phyloP scores from a whole-genome alignment of 805 yeast species.

The Saccharomycopsis sp. region DNA sequence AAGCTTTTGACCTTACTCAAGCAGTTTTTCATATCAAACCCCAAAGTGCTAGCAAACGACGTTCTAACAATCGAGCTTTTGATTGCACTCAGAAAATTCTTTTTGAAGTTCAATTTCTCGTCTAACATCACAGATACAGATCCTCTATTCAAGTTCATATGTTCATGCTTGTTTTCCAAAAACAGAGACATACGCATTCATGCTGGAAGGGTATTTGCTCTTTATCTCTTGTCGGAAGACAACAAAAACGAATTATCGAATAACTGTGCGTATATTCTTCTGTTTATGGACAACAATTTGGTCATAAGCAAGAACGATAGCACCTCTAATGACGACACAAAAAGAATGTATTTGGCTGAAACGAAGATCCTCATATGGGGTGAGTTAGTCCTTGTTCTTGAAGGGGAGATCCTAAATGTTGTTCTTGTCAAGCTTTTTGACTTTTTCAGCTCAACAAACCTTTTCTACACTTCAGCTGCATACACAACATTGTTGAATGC shows the following conservation, averaged over 20 bases:
- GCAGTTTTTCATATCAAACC: conserved; percentile 25
- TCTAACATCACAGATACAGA: conserved; percentile 22
- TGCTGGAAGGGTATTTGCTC: conserved; percentile 47
- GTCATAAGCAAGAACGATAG: conserved; percentile 11
- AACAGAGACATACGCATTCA: conserved; percentile 52
- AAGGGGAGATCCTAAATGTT: conserved; percentile 63
- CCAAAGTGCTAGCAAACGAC: conserved; percentile 24
- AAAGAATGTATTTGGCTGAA: conserved; percentile 13
- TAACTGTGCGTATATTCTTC: conserved; percentile 13
- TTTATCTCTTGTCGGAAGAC: conserved; percentile 37
- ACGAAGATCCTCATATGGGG: conserved; percentile 42
- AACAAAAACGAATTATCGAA: conserved; percentile 30
- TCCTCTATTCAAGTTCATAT: conserved; percentile 35
- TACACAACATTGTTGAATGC: conserved; percentile 55
- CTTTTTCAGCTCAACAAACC: conserved; percentile 56
- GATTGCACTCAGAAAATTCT: conserved; percentile 40
- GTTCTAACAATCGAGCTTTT: conserved; percentile 39
- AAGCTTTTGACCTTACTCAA: conserved; percentile 2
- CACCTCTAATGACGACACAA: conserved; percentile 1
- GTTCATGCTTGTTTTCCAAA: conserved; percentile 33
- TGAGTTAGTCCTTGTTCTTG: conserved; percentile 52
- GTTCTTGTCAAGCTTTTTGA: conserved; percentile 60
- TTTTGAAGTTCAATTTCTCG: conserved; percentile 49
- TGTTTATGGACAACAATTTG: conserved; percentile 16
- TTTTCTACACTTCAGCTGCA: conserved; percentile 62